phyloP scores from a whole-genome alignment of 305 asterid genomes.

The Striga hermonthica region DNA sequence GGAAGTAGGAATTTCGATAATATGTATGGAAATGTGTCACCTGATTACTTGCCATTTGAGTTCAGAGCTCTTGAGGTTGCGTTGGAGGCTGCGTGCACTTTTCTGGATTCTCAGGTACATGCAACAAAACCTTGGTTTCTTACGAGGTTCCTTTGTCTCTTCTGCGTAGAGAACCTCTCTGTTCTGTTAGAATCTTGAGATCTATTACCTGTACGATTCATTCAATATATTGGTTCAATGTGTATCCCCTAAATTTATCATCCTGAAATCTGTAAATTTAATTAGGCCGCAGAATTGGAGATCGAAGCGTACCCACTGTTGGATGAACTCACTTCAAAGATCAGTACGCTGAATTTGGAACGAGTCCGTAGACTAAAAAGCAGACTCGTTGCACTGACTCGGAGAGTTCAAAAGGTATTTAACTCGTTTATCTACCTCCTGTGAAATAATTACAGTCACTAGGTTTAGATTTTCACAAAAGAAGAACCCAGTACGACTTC shows the following conservation, averaged over 20 bases:
- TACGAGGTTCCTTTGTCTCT: too few relatives aligned
- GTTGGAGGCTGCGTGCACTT: conserved; percentile 94
- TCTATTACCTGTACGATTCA: not conserved
- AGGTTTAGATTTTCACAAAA: too few relatives aligned
- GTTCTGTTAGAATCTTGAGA: not conserved
- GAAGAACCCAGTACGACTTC: too few relatives aligned
- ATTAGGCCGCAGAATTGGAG: conserved; percentile 16
- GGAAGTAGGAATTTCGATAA: conserved; percentile 62
- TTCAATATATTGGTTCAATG: not conserved
- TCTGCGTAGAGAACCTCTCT: too few relatives aligned
- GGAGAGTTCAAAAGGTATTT: conserved; percentile 91
- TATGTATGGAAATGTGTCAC: conserved; percentile 63
- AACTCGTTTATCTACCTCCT: not conserved
- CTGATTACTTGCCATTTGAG: conserved; percentile 98
- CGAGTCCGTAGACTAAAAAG: conserved; percentile 91
- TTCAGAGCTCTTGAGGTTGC: conserved; percentile 97
- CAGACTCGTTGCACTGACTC: conserved; percentile 91
- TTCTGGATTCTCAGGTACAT: conserved; percentile 87
- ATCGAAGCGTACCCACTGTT: conserved; percentile 76
- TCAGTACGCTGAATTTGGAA: conserved; percentile 77
- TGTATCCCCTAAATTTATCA: not conserved
- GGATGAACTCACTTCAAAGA: conserved; percentile 95
- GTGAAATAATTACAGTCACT: too few relatives aligned
- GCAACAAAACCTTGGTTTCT: too few relatives aligned
- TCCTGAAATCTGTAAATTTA: not conserved